A percentile compares a stretch with the other conserved stretches of the same genome.
Evolutionary conservation across 768 basidiomycete genomes (phyloP).

Genomic region (Boletus sp.): DNA sequence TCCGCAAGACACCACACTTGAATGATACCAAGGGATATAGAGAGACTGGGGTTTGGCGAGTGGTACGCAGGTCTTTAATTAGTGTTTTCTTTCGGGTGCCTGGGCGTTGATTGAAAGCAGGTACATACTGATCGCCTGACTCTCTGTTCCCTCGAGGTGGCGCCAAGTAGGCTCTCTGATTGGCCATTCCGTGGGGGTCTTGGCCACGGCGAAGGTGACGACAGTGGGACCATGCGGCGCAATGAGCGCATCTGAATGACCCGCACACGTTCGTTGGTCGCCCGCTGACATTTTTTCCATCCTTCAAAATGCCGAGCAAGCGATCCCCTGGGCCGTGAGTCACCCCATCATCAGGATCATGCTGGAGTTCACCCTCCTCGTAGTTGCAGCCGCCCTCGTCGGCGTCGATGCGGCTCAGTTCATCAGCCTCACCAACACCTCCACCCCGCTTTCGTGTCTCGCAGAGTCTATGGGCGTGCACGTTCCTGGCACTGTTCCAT

Average conservation of each 20-base stretch:
- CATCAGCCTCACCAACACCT: conserved; percentile 12
- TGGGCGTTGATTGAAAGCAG: too few relatives aligned
- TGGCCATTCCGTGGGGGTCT: neutral
- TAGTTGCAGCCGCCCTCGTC: conserved; percentile 4
- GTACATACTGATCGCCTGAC: neutral
- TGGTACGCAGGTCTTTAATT: too few relatives aligned
- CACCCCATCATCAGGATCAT: neutral
- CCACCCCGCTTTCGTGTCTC: conserved; percentile 19
- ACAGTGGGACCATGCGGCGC: neutral
- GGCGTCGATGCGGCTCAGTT: conserved; percentile 15
- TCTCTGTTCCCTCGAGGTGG: neutral
- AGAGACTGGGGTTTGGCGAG: neutral
- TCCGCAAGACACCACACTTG: neutral
- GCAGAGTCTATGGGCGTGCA: conserved; percentile 29
- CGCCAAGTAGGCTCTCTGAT: neutral
- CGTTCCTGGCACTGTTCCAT: conserved; percentile 25
- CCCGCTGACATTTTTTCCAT: neutral
- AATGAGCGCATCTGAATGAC: neutral
- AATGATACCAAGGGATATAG: neutral
- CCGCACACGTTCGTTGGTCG: neutral
- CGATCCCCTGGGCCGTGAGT: neutral
- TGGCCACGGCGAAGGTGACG: neutral
- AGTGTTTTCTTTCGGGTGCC: too few relatives aligned
- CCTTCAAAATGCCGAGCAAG: neutral
- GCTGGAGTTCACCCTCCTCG: conserved; percentile 7